These are phyloP conservation scores for Gryganskiella cystojenkinii DNA, from an alignment of 192 early-diverging fungal species.

Conservation along the genomic window DNA sequence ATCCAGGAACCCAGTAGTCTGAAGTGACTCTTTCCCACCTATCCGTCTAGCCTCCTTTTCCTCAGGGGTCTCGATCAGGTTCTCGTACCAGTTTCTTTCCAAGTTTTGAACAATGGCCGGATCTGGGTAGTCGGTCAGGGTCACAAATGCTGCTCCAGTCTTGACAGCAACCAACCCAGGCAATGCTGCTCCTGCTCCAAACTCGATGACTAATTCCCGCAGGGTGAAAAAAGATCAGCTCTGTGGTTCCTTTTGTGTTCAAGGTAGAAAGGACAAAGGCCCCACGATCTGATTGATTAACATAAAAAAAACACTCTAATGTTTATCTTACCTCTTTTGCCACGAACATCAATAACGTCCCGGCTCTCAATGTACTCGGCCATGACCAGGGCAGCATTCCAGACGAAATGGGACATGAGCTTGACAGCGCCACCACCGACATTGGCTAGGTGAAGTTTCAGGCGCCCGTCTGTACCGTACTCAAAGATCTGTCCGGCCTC, in stretches of 20 bases:
- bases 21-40: not conserved
- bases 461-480: conserved; percentile 6
- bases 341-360: conserved; percentile 17
- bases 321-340: conserved; percentile 22
- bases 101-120: conserved; percentile 36
- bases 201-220: conserved; percentile 27
- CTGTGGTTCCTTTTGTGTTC: not conserved
- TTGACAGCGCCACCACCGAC: conserved; percentile 36
- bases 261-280: not conserved
- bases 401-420: conserved; percentile 48
- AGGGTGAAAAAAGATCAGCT: too few species aligned
- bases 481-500: conserved; percentile 48
- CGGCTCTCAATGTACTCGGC: conserved; percentile 41
- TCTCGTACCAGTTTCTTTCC: conserved; percentile 50
- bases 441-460: conserved; percentile 40
- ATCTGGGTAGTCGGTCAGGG: conserved; percentile 42
- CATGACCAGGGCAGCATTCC: conserved; percentile 49
- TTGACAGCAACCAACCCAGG: conserved; percentile 41
- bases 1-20: not conserved
- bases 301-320: not conserved
- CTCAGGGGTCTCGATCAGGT: conserved; percentile 20
- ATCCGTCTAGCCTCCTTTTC: conserved; percentile 13
- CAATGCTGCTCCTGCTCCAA: conserved; percentile 44
- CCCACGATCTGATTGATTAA: not conserved
- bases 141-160: conserved; percentile 23